Percentiles rank a stretch among this genome's conserved stretches.
Evolutionary conservation across 108 stramenopile genomes (phyloP).

Genomic region (Chaetoceros muelleri): DNA sequence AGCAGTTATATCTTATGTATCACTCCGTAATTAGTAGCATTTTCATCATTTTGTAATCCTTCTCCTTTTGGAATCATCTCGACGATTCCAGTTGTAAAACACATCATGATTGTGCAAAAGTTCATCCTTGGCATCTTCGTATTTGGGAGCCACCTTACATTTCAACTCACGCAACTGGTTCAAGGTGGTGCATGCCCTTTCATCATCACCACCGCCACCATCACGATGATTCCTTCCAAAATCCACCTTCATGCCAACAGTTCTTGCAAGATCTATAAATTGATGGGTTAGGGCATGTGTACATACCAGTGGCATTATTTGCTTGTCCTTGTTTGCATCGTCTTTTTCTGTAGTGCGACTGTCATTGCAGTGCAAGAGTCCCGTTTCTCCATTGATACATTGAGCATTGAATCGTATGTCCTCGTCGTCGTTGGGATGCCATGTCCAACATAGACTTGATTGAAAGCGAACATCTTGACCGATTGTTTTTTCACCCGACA

Average conservation of each 20-base stretch:
- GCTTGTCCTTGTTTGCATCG: too few species aligned
- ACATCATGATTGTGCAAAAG: slow-evolving; percentile 44
- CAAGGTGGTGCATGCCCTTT: too few species aligned
- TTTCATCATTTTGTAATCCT: too few species aligned
- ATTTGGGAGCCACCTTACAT: slow-evolving; percentile 24
- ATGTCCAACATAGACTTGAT: slow-evolving; percentile 47
- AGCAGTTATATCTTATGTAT: too few species aligned
- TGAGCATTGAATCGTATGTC: slow-evolving; percentile 19
- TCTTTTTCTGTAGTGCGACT: too few species aligned
- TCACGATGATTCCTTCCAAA: too few species aligned
- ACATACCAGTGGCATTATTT: too few species aligned
- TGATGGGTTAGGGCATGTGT: too few species aligned
- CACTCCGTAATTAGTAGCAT: too few species aligned
- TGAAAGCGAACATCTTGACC: slow-evolving; percentile 79
- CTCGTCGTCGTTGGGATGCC: slow-evolving; percentile 40
- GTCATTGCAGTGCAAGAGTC: slow-evolving; percentile 9
- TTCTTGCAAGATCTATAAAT: too few species aligned
- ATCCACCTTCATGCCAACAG: too few species aligned
- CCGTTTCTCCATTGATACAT: slow-evolving; percentile 49
- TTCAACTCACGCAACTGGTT: slow-evolving; percentile 36
- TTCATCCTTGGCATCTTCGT: slow-evolving; percentile 49
- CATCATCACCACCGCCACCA: too few species aligned
- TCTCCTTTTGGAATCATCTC: slow-evolving; percentile 10
- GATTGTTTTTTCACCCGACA: slow-evolving; percentile 23
- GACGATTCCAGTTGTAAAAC: slow-evolving; percentile 57